Evolutionary conservation across 495 filamentous ascomycete genomes (phyloP).

Genomic region (Trichoderma asperelloides): DNA sequence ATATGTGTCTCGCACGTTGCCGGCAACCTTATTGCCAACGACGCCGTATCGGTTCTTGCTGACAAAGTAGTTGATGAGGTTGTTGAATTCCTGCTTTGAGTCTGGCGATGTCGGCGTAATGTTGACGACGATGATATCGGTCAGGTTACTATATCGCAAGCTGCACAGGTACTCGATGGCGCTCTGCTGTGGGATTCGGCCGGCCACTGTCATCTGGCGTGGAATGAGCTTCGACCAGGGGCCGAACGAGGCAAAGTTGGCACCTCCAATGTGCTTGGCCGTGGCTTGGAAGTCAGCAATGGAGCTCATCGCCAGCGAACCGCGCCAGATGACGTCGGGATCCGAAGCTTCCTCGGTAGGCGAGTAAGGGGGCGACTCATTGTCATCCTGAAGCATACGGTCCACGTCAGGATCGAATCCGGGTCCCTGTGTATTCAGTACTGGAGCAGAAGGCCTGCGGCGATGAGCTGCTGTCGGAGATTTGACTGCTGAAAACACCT

Average conservation of each 20-base stretch:
- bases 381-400: constrained; percentile 74
- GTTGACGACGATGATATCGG: constrained; percentile 63
- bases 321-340: constrained; percentile 71
- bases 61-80: constrained; percentile 70
- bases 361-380: constrained; percentile 78
- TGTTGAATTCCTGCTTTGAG: constrained; percentile 50
- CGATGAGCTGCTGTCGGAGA: constrained; percentile 42
- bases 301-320: constrained; percentile 65
- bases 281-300: constrained; percentile 63
- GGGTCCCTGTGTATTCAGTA: constrained; percentile 37
- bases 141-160: constrained; percentile 59
- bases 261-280: constrained; percentile 80
- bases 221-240: constrained; percentile 65
- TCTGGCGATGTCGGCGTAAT: constrained; percentile 46
- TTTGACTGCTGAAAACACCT: constrained; percentile 58
- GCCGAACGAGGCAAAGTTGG: constrained; percentile 55
- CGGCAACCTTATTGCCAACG: constrained; percentile 55
- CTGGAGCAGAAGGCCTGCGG: constrained; percentile 35
- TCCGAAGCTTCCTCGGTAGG: constrained; percentile 55
- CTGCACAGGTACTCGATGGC: constrained; percentile 86
- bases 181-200: constrained; percentile 68
- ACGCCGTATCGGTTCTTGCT: constrained; percentile 74
- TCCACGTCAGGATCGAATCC: constrained; percentile 82
- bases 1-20: constrained; percentile 70
- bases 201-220: constrained; percentile 60